phyloP scores from a whole-genome alignment of 768 basidiomycete genomes.

The Fomitopsis pulvina region DNA sequence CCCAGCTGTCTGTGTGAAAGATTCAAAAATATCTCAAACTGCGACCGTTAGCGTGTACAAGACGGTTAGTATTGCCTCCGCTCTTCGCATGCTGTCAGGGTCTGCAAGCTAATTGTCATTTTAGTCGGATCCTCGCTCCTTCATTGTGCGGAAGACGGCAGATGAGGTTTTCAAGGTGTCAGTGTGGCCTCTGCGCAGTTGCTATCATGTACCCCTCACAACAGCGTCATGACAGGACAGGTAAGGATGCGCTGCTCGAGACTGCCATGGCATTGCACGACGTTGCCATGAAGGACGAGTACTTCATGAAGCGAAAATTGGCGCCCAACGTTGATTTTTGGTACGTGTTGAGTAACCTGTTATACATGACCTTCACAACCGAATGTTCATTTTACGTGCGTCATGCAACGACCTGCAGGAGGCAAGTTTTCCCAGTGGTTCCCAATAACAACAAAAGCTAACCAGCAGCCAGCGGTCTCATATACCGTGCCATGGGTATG shows the following conservation, averaged over 20 bases:
- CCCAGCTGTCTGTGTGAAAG: not conserved
- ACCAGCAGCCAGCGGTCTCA: slow-evolving; percentile 53
- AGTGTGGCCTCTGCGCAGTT: slow-evolving; percentile 21
- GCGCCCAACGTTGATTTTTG: slow-evolving; percentile 93
- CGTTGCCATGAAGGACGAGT: slow-evolving; percentile 86
- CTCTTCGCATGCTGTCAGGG: not conserved
- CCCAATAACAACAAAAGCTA: not conserved
- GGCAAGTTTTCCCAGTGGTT: slow-evolving; percentile 24
- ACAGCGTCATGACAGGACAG: slow-evolving; percentile 46
- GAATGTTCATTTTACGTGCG: slow-evolving; percentile 1
- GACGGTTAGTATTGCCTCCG: slow-evolving; percentile 38
- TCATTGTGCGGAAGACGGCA: slow-evolving; percentile 85
- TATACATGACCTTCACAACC: not conserved
- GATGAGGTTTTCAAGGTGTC: slow-evolving; percentile 90
- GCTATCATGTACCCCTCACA: not conserved
- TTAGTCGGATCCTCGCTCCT: slow-evolving; percentile 86
- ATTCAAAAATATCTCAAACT: not conserved
- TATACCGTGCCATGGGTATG: slow-evolving; percentile 87
- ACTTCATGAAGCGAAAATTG: slow-evolving; percentile 74
- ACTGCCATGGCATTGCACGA: slow-evolving; percentile 88
- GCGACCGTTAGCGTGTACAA: slow-evolving; percentile 51
- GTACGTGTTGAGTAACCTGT: slow-evolving; percentile 39
- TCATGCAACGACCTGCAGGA: slow-evolving; percentile 43
- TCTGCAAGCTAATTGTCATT: not conserved
- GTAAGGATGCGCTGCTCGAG: slow-evolving; percentile 76